Percentiles rank a stretch among this genome's conserved stretches.
Conservation (phyloP, 768 basidiomycete genomes). For the Boletus vinaceobasis region DNA sequence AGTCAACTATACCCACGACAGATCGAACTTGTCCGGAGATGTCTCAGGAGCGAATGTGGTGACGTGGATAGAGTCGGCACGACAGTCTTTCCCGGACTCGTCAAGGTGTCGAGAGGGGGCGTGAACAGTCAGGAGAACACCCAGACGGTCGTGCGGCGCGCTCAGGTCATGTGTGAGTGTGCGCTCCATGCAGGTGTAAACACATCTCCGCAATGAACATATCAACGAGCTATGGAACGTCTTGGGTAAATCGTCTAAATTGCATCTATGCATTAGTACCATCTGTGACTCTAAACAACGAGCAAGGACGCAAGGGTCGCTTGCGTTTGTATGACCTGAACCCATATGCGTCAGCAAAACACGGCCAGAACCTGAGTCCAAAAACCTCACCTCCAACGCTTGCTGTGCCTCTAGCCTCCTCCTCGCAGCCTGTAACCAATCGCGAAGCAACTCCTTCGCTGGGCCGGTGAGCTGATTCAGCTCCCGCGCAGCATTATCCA, state of each 20-base stretch:
- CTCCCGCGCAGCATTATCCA: conserved; percentile 80
- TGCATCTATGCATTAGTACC: conserved; percentile 18
- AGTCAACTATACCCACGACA: conserved; percentile 71
- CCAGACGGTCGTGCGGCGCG: conserved; percentile 76
- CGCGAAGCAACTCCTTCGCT: conserved; percentile 66
- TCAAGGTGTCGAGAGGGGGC: conserved; percentile 62
- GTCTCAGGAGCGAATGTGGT: conserved; percentile 70
- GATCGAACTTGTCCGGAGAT: conserved; percentile 82
- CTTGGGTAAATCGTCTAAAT: conserved; percentile 20
- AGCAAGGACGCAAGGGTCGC: conserved; percentile 80
- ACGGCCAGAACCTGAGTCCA: not conserved
- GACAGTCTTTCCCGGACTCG: conserved; percentile 84
- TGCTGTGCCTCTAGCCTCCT: conserved; percentile 87
- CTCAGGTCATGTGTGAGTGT: conserved; percentile 86
- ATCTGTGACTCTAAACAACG: conserved; percentile 49
- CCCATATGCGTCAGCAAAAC: conserved; percentile 10
- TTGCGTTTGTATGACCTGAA: conserved; percentile 76
- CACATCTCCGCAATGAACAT: not conserved
- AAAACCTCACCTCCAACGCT: conserved; percentile 67
- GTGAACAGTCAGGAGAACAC: conserved; percentile 40
- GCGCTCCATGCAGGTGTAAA: conserved; percentile 42
- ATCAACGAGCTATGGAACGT: not conserved
- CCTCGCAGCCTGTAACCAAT: conserved; percentile 92
- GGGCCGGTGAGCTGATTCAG: conserved; percentile 87
- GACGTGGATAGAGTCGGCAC: conserved; percentile 76